Percentiles rank a stretch among this genome's conserved stretches.
phyloP scores from a whole-genome alignment of 177 flowering plant species.

The Vitis hybrid region DNA sequence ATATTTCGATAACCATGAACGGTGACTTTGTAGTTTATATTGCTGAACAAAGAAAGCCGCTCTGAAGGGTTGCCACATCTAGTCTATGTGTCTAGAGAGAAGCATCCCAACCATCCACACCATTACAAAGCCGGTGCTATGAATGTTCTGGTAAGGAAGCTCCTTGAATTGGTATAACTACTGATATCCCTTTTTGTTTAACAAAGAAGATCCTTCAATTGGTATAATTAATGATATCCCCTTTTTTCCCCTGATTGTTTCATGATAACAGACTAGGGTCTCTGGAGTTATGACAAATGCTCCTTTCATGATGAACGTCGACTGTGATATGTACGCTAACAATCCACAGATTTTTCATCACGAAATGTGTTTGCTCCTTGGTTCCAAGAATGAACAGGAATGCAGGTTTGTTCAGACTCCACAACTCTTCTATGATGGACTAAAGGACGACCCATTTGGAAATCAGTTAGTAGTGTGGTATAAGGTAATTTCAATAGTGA shows the following conservation, averaged over 20 bases:
- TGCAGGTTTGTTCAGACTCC: constrained; percentile 52
- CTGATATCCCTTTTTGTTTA: background rate
- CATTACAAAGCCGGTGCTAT: constrained; percentile 70
- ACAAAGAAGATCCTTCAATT: no score
- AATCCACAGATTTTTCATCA: constrained; percentile 46
- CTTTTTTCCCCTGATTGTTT: background rate
- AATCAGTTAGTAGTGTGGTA: constrained; percentile 26
- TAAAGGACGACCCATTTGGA: constrained; percentile 56
- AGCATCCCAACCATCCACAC: constrained; percentile 50
- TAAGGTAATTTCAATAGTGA: constrained; percentile 19
- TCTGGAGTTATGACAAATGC: constrained; percentile 76
- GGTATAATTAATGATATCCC: background rate
- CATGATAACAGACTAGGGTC: constrained; percentile 43
- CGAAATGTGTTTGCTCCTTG: constrained; percentile 56
- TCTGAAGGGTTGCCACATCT: constrained; percentile 50
- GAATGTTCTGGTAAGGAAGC: constrained; percentile 51
- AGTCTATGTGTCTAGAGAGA: constrained; percentile 22
- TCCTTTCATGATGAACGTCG: constrained; percentile 68
- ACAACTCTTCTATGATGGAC: constrained; percentile 43
- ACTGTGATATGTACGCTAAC: constrained; percentile 69
- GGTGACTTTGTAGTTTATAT: constrained; percentile 29
- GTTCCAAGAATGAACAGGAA: constrained; percentile 26
- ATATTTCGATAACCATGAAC: no score
- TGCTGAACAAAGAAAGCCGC: constrained; percentile 41
- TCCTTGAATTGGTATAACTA: no score